Conservation (phyloP, 176 grass and related monocot genomes). For the Dendrocalamus sinicus region DNA sequence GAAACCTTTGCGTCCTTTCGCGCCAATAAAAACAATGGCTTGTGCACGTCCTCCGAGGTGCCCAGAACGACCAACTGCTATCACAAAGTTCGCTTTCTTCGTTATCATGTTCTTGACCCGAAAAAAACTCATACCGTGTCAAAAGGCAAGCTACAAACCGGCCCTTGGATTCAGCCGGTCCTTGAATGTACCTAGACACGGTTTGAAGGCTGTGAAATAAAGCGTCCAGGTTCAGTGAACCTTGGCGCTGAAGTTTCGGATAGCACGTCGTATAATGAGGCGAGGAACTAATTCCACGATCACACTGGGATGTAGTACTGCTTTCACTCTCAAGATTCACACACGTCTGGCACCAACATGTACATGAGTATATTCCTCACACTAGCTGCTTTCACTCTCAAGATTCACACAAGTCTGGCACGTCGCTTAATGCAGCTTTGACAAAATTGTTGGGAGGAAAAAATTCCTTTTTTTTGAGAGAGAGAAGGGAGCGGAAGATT, state of each 20-base stretch:
- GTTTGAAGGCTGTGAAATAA: neutral
- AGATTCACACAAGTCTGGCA: no score
- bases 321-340: neutral
- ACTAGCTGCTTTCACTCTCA: no score
- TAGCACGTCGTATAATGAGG: neutral
- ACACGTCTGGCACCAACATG: neutral
- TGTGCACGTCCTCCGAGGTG: neutral
- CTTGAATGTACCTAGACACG: constrained; percentile 41
- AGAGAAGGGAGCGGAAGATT: neutral
- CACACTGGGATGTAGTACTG: neutral
- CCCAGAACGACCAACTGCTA: neutral
- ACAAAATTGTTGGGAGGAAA: neutral
- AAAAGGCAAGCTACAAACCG: neutral
- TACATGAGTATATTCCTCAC: neutral
- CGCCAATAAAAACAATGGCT: neutral
- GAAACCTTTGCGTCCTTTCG: neutral
- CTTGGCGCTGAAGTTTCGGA: neutral
- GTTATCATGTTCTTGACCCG: neutral
- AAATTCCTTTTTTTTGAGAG: no score
- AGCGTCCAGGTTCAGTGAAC: constrained; percentile 36
- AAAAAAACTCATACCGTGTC: constrained; percentile 20
- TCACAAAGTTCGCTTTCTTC: neutral
- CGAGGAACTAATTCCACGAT: neutral
- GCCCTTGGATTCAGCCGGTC: neutral
- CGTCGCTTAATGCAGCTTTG: no score